Evolutionary conservation across 306 rosid genomes (phyloP).

Genomic region (Quercus ilex): DNA sequence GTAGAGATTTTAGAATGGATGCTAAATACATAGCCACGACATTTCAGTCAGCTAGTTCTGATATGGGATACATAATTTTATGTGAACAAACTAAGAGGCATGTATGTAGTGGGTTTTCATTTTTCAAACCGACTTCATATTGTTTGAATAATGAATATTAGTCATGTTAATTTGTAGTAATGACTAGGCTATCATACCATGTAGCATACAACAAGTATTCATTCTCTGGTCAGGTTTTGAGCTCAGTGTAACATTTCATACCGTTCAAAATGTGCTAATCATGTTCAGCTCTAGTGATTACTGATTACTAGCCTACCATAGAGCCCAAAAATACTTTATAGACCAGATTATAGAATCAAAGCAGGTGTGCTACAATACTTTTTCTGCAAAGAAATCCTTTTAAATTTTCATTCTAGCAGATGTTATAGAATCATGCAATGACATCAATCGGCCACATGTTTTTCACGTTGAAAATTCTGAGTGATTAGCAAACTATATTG

Average conservation of each 20-base stretch:
- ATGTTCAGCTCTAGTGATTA: neutral
- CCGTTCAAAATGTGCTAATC: neutral
- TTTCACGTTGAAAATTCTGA: neutral
- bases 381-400: neutral
- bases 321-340: neutral
- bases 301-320: neutral
- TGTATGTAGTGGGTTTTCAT: too few relatives aligned
- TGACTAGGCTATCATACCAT: too few relatives aligned
- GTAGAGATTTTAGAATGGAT: too few relatives aligned
- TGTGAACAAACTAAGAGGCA: neutral
- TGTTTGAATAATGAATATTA: too few relatives aligned
- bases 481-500: slow-evolving; percentile 2
- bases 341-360: too few relatives aligned
- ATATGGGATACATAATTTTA: neutral
- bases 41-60: neutral
- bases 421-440: neutral
- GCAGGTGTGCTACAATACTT: neutral
- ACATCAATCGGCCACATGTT: neutral
- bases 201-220: too few relatives aligned
- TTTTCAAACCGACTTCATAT: too few relatives aligned
- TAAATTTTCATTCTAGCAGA: neutral
- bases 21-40: neutral
- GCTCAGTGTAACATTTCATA: too few relatives aligned
- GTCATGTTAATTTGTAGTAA: too few relatives aligned
- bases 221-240: too few relatives aligned